Conservation (phyloP, 2,329 filamentous ascomycete species). For the Microdochium trichocladiopsis region DNA sequence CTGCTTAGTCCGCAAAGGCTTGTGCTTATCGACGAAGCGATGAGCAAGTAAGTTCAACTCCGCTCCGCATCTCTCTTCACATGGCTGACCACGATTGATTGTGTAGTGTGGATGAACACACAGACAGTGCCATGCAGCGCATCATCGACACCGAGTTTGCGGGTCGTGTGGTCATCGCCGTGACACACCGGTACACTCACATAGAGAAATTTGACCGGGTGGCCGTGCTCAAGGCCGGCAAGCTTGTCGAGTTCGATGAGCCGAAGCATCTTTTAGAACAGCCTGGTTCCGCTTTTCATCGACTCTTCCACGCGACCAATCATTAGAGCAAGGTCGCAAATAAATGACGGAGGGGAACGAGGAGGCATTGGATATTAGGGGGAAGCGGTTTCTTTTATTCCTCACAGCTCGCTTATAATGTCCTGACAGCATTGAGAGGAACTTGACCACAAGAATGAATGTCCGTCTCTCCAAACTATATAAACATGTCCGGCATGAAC, state of each 20-base stretch:
- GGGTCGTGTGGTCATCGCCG: conserved; percentile 11
- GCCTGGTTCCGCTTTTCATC: too few species aligned
- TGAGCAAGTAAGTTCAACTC: neutral
- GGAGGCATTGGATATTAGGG: too few species aligned
- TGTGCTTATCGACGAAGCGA: neutral
- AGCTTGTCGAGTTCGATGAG: conserved; percentile 7
- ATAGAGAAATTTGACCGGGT: conserved; percentile 10
- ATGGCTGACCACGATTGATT: too few species aligned
- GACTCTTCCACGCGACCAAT: too few species aligned
- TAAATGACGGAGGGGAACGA: too few species aligned
- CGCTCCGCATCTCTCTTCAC: neutral
- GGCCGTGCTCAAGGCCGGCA: conserved; percentile 8
- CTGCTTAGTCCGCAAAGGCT: neutral
- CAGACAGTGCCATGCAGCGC: conserved; percentile 13
- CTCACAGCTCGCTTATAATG: too few species aligned
- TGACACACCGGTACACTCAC: conserved; percentile 12
- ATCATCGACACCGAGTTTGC: conserved; percentile 12
- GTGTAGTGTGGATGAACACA: conserved; percentile 5
- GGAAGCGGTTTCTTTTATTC: too few species aligned
- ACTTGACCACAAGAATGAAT: too few species aligned
- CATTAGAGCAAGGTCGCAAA: too few species aligned
- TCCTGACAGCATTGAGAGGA: too few species aligned
- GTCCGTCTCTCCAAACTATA: too few species aligned
- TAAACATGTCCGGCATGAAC: too few species aligned
- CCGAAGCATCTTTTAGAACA: neutral